Evolutionary conservation across 352 stramenopile species (phyloP), one percentile per base, ranked within the genome.

Genomic region (Thalassiosira mediterranea): DNA sequence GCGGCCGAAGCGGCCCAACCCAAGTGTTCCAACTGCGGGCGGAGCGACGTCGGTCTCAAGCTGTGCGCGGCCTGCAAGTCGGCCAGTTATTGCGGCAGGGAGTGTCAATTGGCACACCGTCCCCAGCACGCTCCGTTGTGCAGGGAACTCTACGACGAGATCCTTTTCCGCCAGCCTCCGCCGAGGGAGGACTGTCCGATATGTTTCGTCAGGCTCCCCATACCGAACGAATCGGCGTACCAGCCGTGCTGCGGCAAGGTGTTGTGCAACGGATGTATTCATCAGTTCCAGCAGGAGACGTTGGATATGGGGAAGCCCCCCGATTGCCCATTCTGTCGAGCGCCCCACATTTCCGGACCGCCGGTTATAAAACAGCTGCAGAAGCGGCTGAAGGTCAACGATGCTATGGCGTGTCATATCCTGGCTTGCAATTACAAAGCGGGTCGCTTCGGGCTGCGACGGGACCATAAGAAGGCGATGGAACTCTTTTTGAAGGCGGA

Each of bases 61-160:
- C 8, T 32, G 26, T 65, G 56, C 21, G 49, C 56, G 31, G 56
- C 56, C 7, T 65, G 56, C 31, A 53, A 54, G 25, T 59, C 31
- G 5, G 56, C 25, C 4, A 8, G 26, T 7, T 65, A 65, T 40
- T 65, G 56, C 56, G 23, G 49, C 13, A 17, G 21, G 11, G 17
- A 23, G 13, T 65, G 56, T 21, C 56, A 65, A 26, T 21, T 28
- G 17, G 56, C 56, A 4, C 56, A 65, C 26, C 56, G 56, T 29
- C 19, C 15, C 17, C 7, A 52, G 11, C 56, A 65, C 23, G 57
- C 7, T 17, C 13, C 7, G 46, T 8, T 10, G 17, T 54, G 46
- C 46, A 13, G 19, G 11, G 19, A 54, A 23, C 46, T 44, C 8
- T 15, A 44, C 37, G 37, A 44, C 37, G 37, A 44, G 37, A 15